Base-by-base conservation (phyloP, 169 alveolate genomes). In the Cryptosporidium xiaoi region DNA sequence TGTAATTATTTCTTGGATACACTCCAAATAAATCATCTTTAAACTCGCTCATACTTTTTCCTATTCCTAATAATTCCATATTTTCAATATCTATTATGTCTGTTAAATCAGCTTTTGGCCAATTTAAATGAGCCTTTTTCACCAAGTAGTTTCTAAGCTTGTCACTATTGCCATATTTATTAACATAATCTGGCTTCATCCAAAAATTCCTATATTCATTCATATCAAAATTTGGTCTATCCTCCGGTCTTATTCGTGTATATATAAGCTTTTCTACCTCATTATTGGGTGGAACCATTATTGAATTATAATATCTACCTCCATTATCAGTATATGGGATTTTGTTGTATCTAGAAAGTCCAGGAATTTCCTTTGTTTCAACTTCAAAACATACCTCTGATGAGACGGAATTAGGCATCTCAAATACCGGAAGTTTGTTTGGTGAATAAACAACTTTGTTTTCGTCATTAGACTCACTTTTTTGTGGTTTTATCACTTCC, bases 331-430 rank as follows among this genome's bases (percentile, higher is more conserved):
- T 16, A 6, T 15, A 12, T 16, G 83, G 67, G 27, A 77, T 36
- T 46, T 60, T 51, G 3, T 77, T 77, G 20, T 77, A 77, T 18
- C 36, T 77, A 5, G 87, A 77, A 20, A 20, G 2, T 20, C 87
- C 87, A 29, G 87, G 87, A 46, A 77, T 77, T 16, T 77, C 87
- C 36, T 77, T 77, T 24, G 87, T 77, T 18, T 48, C 77, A 5
- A 77, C 87, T 20, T 77, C 87, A 2, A 20, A 10, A 31, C 87
- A 77, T 20, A 77, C 27, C 44, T 77, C 87, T 2, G 87, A 77
- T 16, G 87, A 56, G 5, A 77, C 87, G n/a, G 87, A 77, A 60
- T 36, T 77, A 13, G 87, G 87, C 3, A 77, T 60, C 51, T 77
- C 87, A 62, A 40, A 62, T 40, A 77, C 87, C 3, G 87, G 87